phyloP scores from a whole-genome alignment of 2,329 filamentous ascomycete genomes.

The Exophiala alcalophila region DNA sequence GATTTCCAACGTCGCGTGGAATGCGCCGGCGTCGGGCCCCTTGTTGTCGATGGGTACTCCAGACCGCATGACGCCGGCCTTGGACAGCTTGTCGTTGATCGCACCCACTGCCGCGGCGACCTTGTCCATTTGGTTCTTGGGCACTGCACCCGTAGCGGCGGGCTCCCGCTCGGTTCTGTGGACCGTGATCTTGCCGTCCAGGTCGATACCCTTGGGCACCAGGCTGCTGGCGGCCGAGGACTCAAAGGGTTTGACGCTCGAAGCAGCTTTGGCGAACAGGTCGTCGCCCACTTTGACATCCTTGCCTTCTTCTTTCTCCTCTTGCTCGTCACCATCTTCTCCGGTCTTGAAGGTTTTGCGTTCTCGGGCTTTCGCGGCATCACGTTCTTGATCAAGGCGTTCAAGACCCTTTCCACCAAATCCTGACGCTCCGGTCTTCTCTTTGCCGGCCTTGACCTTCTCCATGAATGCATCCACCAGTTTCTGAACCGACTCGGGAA shows the following conservation, averaged over 20 bases:
- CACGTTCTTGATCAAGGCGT: conserved; percentile 83
- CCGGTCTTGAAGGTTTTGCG: conserved; percentile 87
- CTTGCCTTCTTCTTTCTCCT: conserved; percentile 61
- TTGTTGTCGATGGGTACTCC: conserved; percentile 98
- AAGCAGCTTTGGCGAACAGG: conserved; percentile 58
- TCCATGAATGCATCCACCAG: conserved; percentile 70
- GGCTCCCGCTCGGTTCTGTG: conserved; percentile 63
- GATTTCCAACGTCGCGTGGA: conserved; percentile 96
- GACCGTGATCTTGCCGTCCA: conserved; percentile 69
- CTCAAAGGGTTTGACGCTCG: conserved; percentile 61
- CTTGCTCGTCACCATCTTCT: conserved; percentile 74
- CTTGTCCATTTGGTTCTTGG: conserved; percentile 72
- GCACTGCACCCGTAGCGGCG: conserved; percentile 34
- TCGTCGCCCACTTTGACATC: conserved; percentile 63
- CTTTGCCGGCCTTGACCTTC: conserved; percentile 89
- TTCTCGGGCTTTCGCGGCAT: conserved; percentile 80
- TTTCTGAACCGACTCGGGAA: conserved; percentile 67
- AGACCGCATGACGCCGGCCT: conserved; percentile 81
- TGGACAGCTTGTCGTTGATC: conserved; percentile 86
- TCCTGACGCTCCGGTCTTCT: conserved; percentile 76
- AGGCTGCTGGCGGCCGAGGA: conserved; percentile 43
- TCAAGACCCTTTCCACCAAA: conserved; percentile 96
- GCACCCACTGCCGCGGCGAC: conserved; percentile 85
- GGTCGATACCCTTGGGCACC: conserved; percentile 56
- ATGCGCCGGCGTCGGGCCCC: conserved; percentile 92